Base-by-base conservation (phyloP, 78 protist genomes). In the Paulinella micropora region DNA sequence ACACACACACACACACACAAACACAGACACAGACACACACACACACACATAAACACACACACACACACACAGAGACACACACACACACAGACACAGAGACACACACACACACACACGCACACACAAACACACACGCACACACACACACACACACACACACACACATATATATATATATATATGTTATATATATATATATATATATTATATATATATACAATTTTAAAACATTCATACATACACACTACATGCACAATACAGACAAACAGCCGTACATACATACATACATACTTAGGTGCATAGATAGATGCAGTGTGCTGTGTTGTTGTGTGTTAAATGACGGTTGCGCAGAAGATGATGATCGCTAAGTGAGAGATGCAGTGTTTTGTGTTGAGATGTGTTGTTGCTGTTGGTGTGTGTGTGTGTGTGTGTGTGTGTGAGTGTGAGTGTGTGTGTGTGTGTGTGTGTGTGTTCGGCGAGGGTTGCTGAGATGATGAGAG, bases 271-370 rank as follows among this genome's bases (percentile, higher is more conserved):
- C 15, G 15, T 51, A 51, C 15, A 51, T 51, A 51, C 15, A 51
- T 51, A 51, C 15, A 51, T 51, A 51, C 15, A 51, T 51, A 51
- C 15, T 23, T 51, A 51, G 6, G 15, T 51, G 15, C 15, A 51
- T 51, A 51, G 6, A 51, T 51, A 51, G 6, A 51, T 51, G 15
- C 73, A 51, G 6, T n/a, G n/a, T n/a, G n/a, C n/a, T n/a, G n/a
- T n/a, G n/a, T n/a, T n/a, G n/a, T n/a, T n/a, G n/a, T 23, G 34
- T 64, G 77, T 81, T 32, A 94, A 82, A 97, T 96, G 31, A 89
- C 89, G 28, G 39, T 88, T 34, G 92, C 91, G 69, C 98, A 96
- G 88, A 96, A 96, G 93, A 86, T 86, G 93, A 95, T 96, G 90
- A 92, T 95, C 77, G 86, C 90, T 4, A 86, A 87, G 90, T 94